Evolutionary conservation across 2,329 filamentous ascomycete genomes (phyloP), one percentile per base, ranked within the genome.

Genomic region (Emergomyces africanus): DNA sequence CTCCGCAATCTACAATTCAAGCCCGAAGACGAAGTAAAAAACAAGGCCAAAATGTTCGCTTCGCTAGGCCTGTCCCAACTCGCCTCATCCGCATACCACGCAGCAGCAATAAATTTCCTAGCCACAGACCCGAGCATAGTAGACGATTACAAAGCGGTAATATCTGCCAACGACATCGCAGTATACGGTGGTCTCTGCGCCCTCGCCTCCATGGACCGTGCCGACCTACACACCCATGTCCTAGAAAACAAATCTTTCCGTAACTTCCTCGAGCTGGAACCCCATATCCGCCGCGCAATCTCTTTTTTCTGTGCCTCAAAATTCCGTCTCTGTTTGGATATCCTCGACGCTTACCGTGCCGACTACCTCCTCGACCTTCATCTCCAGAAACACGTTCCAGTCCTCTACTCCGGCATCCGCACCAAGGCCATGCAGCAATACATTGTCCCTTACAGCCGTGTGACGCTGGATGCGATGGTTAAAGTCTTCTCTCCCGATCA

Each of bases 401-500:
- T 77, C 1, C 78, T 99, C 23, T 94, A 91, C 74, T 77, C 81
- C 12, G 77, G 79, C 54, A 90, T 99, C 65, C 84, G 94, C 60
- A 88, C 82, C 67, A 96, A 96, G 76, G 92, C 91, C 67, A 96
- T 99, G 61, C 83, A 91, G 28, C 89, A 96, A 69, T 97, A 96
- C 74, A 87, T 96, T 66, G 81, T 89, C 28, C 91, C 94, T 0
- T 99, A 95, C 72, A 95, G 87, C 48, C 86, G 86, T 64, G 90
- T 96, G 62, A 91, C 88, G 0, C 78, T 97, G 4, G 81, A 86
- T 23, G 90, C 84, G 61, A 83, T 99, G 78, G 84, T 88, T 9
- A 78, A 81, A 41, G 86, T 89, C 1, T 97, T 99, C 71, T 84
- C 83, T 0, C 76, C 79, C 2, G 44, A 18, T 5, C 41, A 41